These are phyloP conservation scores for Pinus albicaulis DNA, from an alignment of 75 land plant genomes.

Conservation along the genomic window DNA sequence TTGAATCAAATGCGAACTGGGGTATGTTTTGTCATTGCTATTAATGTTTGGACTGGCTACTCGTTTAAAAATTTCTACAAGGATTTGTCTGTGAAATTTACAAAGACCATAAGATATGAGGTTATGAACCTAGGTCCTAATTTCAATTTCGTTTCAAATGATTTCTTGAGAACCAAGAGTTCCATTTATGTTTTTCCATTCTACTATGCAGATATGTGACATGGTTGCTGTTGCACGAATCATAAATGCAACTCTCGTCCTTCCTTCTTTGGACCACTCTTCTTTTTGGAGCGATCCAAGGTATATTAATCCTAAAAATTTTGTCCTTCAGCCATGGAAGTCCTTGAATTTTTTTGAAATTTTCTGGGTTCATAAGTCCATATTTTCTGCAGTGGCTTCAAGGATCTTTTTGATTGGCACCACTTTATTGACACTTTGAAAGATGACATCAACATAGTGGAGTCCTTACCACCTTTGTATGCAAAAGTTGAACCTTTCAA, in stretches of 20 bases:
- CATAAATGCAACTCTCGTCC: constrained; percentile 89
- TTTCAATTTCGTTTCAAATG: neutral
- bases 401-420: constrained; percentile 83
- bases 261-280: constrained; percentile 87
- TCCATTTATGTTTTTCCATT: neutral
- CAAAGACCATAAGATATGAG: no score
- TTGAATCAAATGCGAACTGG: constrained; percentile 99
- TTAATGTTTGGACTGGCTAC: neutral
- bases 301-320: constrained; percentile 20
- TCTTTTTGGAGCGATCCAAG: constrained; percentile 98
- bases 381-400: constrained; percentile 65
- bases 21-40: constrained; percentile 48
- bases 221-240: constrained; percentile 94
- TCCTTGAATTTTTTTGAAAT: neutral
- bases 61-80: neutral
- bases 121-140: neutral
- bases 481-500: constrained; percentile 41
- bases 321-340: neutral
- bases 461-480: constrained; percentile 51
- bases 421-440: constrained; percentile 65
- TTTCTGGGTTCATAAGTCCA: neutral
- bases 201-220: constrained; percentile 81
- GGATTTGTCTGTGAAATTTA: no score
- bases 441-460: constrained; percentile 73
- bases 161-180: neutral